Evolutionary conservation across 169 alveolate species (phyloP), one percentile per base, ranked within the genome.

Genomic region (Cryptosporidium ryanae): DNA sequence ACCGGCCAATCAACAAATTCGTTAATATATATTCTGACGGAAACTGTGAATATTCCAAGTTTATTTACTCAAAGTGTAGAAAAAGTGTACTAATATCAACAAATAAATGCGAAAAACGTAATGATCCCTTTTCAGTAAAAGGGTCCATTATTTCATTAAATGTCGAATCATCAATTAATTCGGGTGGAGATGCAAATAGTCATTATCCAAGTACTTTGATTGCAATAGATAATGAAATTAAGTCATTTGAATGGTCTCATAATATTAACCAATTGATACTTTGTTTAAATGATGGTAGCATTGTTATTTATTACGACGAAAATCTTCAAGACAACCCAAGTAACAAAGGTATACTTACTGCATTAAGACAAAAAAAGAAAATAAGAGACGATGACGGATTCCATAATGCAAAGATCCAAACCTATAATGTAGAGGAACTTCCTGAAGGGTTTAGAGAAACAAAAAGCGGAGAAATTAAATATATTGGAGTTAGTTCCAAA

Each of bases 391-490:
- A 32, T n/a, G 63, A 76, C 15, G 87, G 87, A 76, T 38, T 61
- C 12, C 63, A 57, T 54, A 44, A 76, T 59, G 71, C 71, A 3
- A 25, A 43, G 5, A 25, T 44, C 23, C 66, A 76, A 48, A 32
- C 71, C 23, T 76, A 76, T n/a, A 76, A 61, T 59, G 43, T 61
- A 34, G 71, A 55, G 10, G 71, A 76, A 31, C 71, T 76, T 15
- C 87, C 87, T 2, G 68, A 59, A n/a, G 87, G 87, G 0, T 76
- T 76, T 61, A 76, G 44, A 29, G 87, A 76, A 32, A 76, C 87
- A 10, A 55, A 61, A 10, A 76, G 87, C 21, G 87, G 87, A 8
- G 87, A 76, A 76, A 76, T 76, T 6, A 76, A 76, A 21, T 76
- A 57, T 34, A 59, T 76, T 32, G 87, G 87, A 1, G 44, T 65